Conservation (phyloP, 352 stramenopile species). For the Globisporangium cederbergense region DNA sequence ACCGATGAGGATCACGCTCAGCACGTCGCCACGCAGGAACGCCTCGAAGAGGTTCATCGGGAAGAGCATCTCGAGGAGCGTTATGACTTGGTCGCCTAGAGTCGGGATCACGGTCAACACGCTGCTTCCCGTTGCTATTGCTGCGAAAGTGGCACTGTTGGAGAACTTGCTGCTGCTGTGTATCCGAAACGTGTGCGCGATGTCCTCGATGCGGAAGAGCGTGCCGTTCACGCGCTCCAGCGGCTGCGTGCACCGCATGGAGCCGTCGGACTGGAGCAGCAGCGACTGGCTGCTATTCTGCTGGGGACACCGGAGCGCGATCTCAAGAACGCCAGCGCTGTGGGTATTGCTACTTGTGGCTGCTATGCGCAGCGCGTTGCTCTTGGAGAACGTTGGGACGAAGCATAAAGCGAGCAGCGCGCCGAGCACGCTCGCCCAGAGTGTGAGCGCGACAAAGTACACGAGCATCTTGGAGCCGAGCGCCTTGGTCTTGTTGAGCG, state of each 20-base stretch:
- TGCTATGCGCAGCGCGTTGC: slow-evolving; percentile 20
- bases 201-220: slow-evolving; percentile 44
- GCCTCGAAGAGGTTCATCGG: slow-evolving; percentile 24
- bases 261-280: slow-evolving; percentile 32
- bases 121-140: background rate
- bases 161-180: background rate
- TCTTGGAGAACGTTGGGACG: slow-evolving; percentile 30
- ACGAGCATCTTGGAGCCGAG: slow-evolving; percentile 25
- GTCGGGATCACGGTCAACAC: slow-evolving; percentile 9
- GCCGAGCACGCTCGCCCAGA: slow-evolving; percentile 47
- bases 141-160: background rate
- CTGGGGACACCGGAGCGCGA: slow-evolving; percentile 23
- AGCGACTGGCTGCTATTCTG: slow-evolving; percentile 19
- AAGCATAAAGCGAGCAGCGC: slow-evolving; percentile 39
- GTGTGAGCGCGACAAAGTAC: slow-evolving; percentile 34
- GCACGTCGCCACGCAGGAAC: slow-evolving; percentile 30
- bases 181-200: slow-evolving; percentile 28
- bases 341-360: background rate
- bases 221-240: slow-evolving; percentile 30
- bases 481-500: slow-evolving; percentile 33
- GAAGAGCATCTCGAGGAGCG: slow-evolving; percentile 30
- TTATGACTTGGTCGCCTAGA: slow-evolving; percentile 28
- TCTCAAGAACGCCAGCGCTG: slow-evolving; percentile 14
- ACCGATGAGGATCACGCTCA: slow-evolving; percentile 34
- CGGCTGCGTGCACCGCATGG: slow-evolving; percentile 25